A percentile compares a stretch with the other conserved stretches of the same genome.
Evolutionary conservation across 202 grass and related monocot genomes (phyloP).

Genomic region (Hordeum pubiflorum): DNA sequence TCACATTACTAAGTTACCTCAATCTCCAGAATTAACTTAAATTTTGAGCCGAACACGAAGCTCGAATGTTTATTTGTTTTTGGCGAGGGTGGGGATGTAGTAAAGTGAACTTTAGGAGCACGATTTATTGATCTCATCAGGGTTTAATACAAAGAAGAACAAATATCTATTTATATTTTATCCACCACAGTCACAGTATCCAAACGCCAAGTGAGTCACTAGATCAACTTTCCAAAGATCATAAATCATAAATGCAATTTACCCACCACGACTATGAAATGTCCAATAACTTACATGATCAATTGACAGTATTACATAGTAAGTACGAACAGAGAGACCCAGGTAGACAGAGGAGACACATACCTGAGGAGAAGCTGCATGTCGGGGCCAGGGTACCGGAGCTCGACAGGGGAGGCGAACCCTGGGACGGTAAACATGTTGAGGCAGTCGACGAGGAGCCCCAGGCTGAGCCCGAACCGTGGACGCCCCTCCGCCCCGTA

Average conservation of each 20-base stretch:
- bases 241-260: not conserved
- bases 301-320: not conserved
- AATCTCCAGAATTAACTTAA: not conserved
- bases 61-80: not conserved
- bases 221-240: not conserved
- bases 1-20: not conserved
- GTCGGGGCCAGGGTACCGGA: conserved; percentile 76
- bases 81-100: not conserved
- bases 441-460: conserved; percentile 72
- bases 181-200: not conserved
- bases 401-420: conserved; percentile 52
- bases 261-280: not conserved
- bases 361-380: conserved; percentile 93
- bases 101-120: not conserved
- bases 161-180: not conserved
- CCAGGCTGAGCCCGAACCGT: conserved; percentile 72
- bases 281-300: not conserved
- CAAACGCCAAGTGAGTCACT: not conserved
- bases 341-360: not conserved
- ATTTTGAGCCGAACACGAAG: not conserved
- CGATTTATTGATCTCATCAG: not conserved
- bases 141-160: not conserved
- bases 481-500: conserved; percentile 55
- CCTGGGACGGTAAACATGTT: conserved; percentile 64
- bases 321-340: not conserved